Percentiles rank a stretch among this genome's conserved stretches.
Evolutionary conservation across 2,329 filamentous ascomycete genomes (phyloP).

Genomic region (Fonsecaea monophora): DNA sequence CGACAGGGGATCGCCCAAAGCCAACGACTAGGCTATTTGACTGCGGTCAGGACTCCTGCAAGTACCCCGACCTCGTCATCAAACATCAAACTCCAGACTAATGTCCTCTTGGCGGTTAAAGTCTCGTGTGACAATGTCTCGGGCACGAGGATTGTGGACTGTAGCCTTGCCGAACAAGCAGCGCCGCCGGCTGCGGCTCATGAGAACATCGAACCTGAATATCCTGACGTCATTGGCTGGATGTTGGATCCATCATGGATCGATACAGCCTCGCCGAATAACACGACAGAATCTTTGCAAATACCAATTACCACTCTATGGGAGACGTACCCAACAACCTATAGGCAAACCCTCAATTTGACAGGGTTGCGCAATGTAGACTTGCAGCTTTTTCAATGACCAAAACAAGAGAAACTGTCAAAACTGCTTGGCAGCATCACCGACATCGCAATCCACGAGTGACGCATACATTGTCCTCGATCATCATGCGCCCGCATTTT

Average conservation of each 20-base stretch:
- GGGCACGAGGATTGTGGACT: background rate
- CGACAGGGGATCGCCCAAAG: too few relatives aligned
- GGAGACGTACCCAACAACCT: background rate
- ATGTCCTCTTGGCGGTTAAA: background rate
- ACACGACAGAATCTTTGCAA: background rate
- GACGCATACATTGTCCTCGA: constrained; percentile 22
- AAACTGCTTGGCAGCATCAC: background rate
- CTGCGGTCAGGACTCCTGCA: background rate
- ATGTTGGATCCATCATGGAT: constrained; percentile 1
- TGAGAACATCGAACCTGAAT: background rate
- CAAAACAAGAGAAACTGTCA: background rate
- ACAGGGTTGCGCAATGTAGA: background rate
- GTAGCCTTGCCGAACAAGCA: background rate
- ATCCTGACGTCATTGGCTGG: constrained; percentile 30
- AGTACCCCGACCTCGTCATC: background rate
- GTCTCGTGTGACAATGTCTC: background rate
- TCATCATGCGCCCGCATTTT: constrained; percentile 7
- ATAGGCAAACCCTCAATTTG: background rate
- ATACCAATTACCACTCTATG: background rate
- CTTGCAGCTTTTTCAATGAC: background rate
- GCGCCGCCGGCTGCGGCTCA: background rate
- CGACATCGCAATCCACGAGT: constrained; percentile 6
- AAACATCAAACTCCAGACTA: background rate
- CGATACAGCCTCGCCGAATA: constrained; percentile 14
- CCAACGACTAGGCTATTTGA: too few relatives aligned